Evolutionary conservation across 495 filamentous ascomycete species (phyloP).

Genomic region (Acidomyces sp.): DNA sequence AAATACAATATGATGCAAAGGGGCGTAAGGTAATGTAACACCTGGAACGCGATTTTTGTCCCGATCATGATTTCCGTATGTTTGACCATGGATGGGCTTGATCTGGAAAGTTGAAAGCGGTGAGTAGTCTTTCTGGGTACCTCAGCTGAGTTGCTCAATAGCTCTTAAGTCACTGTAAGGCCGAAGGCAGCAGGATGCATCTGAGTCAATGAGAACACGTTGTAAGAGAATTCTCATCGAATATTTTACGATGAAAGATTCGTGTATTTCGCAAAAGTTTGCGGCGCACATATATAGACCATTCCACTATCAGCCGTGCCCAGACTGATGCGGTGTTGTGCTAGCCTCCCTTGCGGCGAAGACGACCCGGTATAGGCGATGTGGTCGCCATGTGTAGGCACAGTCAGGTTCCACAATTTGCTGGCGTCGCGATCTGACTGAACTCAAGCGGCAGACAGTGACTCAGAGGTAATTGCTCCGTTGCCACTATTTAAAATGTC

Average conservation of each 20-base stretch:
- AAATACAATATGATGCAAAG: slow-evolving; percentile 5
- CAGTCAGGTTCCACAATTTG: no score
- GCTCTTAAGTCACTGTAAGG: not conserved
- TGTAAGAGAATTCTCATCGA: no score
- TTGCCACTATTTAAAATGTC: no score
- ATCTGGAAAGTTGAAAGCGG: not conserved
- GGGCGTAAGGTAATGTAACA: slow-evolving; percentile 10
- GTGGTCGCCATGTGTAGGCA: no score
- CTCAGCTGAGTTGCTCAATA: not conserved
- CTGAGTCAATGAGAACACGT: not conserved
- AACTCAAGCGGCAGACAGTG: no score
- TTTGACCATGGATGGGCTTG: not conserved
- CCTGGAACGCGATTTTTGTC: slow-evolving; percentile 2
- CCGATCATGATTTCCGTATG: not conserved
- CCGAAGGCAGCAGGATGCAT: not conserved
- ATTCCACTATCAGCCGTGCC: no score
- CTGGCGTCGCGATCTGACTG: no score
- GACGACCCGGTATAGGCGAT: not conserved
- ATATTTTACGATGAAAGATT: no score
- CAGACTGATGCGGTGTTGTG: not conserved
- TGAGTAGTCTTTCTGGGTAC: not conserved
- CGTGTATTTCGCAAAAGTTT: no score
- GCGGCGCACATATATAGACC: no score
- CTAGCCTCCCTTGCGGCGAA: not conserved
- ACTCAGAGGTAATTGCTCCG: no score